Evolutionary conservation across 805 yeast genomes (phyloP), one percentile per base, ranked within the genome.

Genomic region (Wickerhamiella azymoides): DNA sequence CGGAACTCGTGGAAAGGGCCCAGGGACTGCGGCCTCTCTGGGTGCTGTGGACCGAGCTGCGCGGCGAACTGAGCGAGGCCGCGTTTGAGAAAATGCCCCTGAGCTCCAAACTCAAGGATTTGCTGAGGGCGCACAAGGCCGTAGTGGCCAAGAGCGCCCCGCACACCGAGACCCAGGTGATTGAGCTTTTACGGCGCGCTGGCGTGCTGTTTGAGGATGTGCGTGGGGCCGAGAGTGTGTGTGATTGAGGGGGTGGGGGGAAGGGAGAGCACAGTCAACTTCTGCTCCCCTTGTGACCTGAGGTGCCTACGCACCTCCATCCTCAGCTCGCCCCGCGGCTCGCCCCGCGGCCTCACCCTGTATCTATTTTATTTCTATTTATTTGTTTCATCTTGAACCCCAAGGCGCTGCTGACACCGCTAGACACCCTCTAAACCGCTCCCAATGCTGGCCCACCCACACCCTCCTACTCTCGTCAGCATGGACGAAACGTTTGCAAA

Each of bases 31-130:
- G 43, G 16, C 36, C 39, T 3, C 6, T 45, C 28, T 46, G 38
- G 43, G 32, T 46, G 19, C 27, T 46, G 42, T 46, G 48, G 48
- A 24, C 28, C 16, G 40, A 41, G 33, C 13, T 33, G 5, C 10
- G 39, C 4, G 44, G 33, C 14, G 13, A 11, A 10, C 8, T 33
- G 39, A 38, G 48, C 33, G 39, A 41, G 13, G 10, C 9, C 2
- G 46, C 43, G 8, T 32, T 44, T 10, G 35, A 27, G 1, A 13
- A 32, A 17, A 24, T 39, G 28, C 33, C 32, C 19, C 30, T 35
- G 30, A 36, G 21, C 17, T 19, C 26, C 37, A 42, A 21, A 38
- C 24, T 40, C n/a, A 18, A 19, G 18, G 17, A 30, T 18, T 8
- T 32, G 37, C 37, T 36, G 10, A 27, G 30, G 6, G 5, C 16